Conservation (phyloP, 768 basidiomycete species). For the Tricholoma sp. region DNA sequence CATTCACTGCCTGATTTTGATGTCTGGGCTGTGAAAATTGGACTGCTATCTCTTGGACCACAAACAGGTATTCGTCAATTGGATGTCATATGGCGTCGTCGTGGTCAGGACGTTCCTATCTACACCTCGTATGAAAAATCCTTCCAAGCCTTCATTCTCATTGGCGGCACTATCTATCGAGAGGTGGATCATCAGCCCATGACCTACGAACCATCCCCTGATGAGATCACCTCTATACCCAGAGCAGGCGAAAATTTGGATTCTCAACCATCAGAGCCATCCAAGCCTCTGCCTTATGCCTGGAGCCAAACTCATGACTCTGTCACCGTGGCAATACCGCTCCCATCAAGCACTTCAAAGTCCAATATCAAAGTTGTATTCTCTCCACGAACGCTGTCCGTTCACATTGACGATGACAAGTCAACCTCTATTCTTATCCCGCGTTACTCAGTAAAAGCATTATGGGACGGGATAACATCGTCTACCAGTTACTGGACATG, state of each 20-base stretch:
- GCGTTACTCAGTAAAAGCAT: constrained; percentile 50
- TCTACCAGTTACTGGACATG: constrained; percentile 91
- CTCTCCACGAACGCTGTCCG: constrained; percentile 56
- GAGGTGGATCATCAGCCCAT: constrained; percentile 28
- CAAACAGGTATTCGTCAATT: constrained; percentile 30
- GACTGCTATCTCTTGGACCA: constrained; percentile 32
- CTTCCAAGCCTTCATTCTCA: constrained; percentile 45
- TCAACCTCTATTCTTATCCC: constrained; percentile 40
- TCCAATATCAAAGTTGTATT: constrained; percentile 64
- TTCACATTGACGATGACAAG: constrained; percentile 47
- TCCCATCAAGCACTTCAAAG: constrained; percentile 67
- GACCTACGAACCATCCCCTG: constrained; percentile 52
- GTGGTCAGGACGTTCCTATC: constrained; percentile 67
- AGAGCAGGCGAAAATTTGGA: constrained; percentile 55
- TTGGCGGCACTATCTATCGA: constrained; percentile 55
- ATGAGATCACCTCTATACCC: constrained; percentile 70
- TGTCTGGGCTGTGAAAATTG: constrained; percentile 56
- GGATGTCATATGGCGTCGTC: constrained; percentile 63
- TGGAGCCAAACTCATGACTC: constrained; percentile 90
- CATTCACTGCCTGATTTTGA: constrained; percentile 47
- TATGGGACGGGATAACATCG: constrained; percentile 80
- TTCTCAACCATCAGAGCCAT: constrained; percentile 23
- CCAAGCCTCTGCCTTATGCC: constrained; percentile 76
- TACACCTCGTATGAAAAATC: constrained; percentile 44
- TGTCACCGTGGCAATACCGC: constrained; percentile 76